A percentile compares a stretch with the other conserved stretches of the same genome.
Conservation (phyloP, 495 filamentous ascomycete genomes). For the Podospora comata region DNA sequence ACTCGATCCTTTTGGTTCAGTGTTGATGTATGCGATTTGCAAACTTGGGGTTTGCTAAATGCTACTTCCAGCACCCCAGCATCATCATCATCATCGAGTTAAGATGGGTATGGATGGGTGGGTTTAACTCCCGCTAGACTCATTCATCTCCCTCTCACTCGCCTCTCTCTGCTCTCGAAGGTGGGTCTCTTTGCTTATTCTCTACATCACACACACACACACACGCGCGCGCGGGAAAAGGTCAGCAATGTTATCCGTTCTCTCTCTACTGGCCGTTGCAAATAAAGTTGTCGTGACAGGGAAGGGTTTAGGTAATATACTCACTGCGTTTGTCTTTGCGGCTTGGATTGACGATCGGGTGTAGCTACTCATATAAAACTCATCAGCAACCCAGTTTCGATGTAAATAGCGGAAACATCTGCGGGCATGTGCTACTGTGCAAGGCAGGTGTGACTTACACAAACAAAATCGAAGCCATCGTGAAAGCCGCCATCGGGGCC, state of each 20-base stretch:
- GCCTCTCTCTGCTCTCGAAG: neutral
- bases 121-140: neutral
- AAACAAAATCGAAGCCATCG: slow-evolving; percentile 48
- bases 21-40: too few relatives aligned
- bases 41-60: too few relatives aligned
- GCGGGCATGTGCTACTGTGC: too few relatives aligned
- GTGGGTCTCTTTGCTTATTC: too few relatives aligned
- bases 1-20: too few relatives aligned
- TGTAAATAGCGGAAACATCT: too few relatives aligned
- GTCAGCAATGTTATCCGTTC: neutral
- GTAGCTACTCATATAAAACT: slow-evolving; percentile 28
- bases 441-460: slow-evolving; percentile 22
- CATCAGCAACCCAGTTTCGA: too few relatives aligned
- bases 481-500: slow-evolving; percentile 47
- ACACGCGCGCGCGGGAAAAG: neutral
- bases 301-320: neutral
- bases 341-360: slow-evolving; percentile 42
- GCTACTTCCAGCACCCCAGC: too few relatives aligned
- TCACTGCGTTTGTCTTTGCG: slow-evolving; percentile 43
- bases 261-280: too few relatives aligned
- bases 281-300: too few relatives aligned
- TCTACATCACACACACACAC: neutral
- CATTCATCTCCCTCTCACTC: neutral
- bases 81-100: too few relatives aligned
- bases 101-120: too few relatives aligned